Evolutionary conservation across 805 yeast genomes (phyloP), one percentile per base, ranked within the genome.

Genomic region (Teunomyces lycoperdinae): DNA sequence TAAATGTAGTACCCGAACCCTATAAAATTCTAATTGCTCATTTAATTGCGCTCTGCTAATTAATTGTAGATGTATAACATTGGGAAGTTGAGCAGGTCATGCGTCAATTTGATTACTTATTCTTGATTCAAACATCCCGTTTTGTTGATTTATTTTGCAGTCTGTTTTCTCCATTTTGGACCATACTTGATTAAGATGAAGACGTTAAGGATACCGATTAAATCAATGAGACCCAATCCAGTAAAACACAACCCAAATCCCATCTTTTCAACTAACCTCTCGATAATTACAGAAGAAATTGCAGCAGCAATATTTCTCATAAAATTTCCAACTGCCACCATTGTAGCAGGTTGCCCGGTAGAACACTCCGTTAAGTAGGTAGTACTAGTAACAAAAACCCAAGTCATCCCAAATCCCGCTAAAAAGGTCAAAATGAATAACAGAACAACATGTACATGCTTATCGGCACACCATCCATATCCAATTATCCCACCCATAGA

Each of bases 181-280:
- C 69, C 70, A 27, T 48, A 53, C 24, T 44, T 46, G 6, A 58
- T 44, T 27, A 63, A 48, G n/a, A 56, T n/a, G 8, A 54, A 32
- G 2, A 63, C 60, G 32, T 55, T 42, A 0, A 35, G 50, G 10
- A 61, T 45, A 4, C 61, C 56, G 6, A 51, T 13, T 5, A 59
- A 16, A 34, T 64, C 57, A 7, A 63, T 32, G n/a, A 63, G 40
- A 39, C 76, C 80, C n/a, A 78, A 56, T 0, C 80, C 81, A 0
- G 81, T 76, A 49, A 78, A 79, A 49, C 80, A 76, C 82, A 82
- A 78, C 0, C 81, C 81, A 47, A 64, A 65, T 0, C 82, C 82
- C 76, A 67, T 64, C 38, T 36, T 46, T n/a, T 47, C 26, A 2
- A 61, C 53, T 13, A 68, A 40, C 32, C 68, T 66, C 11, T 73